Conservation (phyloP, 495 filamentous ascomycete species). For the Ascodesmis nigricans region DNA sequence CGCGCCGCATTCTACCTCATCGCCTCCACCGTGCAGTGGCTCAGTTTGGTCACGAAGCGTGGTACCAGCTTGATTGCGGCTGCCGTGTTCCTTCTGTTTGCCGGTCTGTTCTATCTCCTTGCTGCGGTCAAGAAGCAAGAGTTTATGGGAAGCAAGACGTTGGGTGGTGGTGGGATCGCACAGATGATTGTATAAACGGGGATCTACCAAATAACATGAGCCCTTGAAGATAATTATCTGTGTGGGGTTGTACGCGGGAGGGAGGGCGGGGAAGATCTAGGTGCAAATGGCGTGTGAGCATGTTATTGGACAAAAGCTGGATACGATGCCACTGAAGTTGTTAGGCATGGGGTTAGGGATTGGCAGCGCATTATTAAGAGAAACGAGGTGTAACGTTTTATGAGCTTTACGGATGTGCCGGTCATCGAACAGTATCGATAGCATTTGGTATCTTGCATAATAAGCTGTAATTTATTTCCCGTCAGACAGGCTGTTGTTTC, state of each 20-base stretch:
- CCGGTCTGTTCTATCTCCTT: constrained; percentile 58
- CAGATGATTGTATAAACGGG: constrained; percentile 84
- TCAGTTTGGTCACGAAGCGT: constrained; percentile 37
- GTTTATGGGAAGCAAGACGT: constrained; percentile 89
- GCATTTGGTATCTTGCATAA: no score
- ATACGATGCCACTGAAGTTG: no score
- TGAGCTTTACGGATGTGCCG: no score
- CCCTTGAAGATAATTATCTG: not conserved
- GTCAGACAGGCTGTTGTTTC: constrained; percentile 8
- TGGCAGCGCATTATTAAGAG: no score
- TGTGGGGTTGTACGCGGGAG: not conserved
- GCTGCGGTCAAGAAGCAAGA: constrained; percentile 79
- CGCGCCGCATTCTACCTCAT: constrained; percentile 71
- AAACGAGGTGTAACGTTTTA: no score
- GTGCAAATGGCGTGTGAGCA: not conserved
- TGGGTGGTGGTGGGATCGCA: constrained; percentile 81
- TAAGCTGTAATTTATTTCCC: constrained; percentile 5
- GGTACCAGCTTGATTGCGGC: constrained; percentile 62
- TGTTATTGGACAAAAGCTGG: not conserved
- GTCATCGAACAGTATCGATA: no score
- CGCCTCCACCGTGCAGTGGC: constrained; percentile 67
- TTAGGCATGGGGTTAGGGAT: no score
- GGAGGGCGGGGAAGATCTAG: not conserved
- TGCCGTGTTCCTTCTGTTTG: constrained; percentile 56
- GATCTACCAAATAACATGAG: no score